Base-by-base conservation (phyloP, 768 basidiomycete species). In the Suillus sp. region DNA sequence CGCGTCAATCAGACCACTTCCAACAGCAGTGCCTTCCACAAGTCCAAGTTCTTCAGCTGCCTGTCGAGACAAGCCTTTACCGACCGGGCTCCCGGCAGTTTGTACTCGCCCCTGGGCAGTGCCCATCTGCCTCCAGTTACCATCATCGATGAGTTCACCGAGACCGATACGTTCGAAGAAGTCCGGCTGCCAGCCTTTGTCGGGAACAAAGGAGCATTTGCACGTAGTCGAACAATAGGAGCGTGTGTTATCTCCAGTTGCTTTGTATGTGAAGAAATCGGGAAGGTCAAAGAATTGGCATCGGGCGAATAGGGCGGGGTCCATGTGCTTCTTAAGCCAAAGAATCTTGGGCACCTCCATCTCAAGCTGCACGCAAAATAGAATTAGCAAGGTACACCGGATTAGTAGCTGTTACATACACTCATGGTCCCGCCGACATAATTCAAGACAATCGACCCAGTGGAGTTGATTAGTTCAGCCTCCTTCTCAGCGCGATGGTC, bases 341-440 rank as follows among this genome's bases (percentile, higher is more conserved):
- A 99, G 86, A 34, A 96, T 91, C 75, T 99, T 99, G 0, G 96
- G 96, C 48, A 98, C 87, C 77, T 98, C 96, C 97, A 99, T 99
- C 77, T 99, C 96, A 50, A 99, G 84, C 93, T 97, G 66, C 34
- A 45, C 54, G 45, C 48, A 51, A 37, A 18, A 50, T 55, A 63
- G 32, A 20, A 61, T 69, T 53, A 65, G 59, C 20, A 61, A 25
- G 55, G 58, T 59, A 45, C 14, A 51, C 45, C 20, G 38, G 54
- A 25, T 55, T 57, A 5, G 38, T 20, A 35, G 37, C 59, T 14
- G 60, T n/a, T 62, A 77, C 80, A 70, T 78, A 92, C 95, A 72
- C 94, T 95, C 90, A 99, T 98, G 40, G 86, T 92, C 48, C 95
- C 95, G 14, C 97, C 97, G 51, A 99, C 95, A 77, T 96, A 99